Conservation (phyloP, 306 rosid species). For the Nissolia schottii region DNA sequence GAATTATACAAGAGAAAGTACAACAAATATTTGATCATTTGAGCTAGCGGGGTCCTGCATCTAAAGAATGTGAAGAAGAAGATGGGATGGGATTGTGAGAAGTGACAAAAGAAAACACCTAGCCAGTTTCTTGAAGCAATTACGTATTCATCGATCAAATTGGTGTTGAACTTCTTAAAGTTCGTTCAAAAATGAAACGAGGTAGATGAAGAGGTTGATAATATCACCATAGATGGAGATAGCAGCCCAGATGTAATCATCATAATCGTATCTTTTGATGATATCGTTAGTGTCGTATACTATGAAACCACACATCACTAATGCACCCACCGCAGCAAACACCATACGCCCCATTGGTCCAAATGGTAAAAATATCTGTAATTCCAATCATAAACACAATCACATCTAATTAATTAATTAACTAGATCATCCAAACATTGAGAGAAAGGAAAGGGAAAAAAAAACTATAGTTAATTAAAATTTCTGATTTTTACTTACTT, state of each 20-base stretch:
- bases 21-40: neutral
- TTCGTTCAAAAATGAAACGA: conserved; percentile 23
- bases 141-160: too few species aligned
- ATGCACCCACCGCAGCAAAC: conserved; percentile 32
- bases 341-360: conserved; percentile 40
- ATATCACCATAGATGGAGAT: conserved; percentile 46
- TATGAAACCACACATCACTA: conserved; percentile 55
- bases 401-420: too few species aligned
- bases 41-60: neutral
- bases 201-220: conserved; percentile 31
- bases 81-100: too few species aligned
- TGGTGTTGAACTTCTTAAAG: too few species aligned
- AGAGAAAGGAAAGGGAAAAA: neutral
- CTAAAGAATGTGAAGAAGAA: neutral
- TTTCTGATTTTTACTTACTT: conserved; percentile 30
- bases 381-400: neutral
- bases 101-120: too few species aligned
- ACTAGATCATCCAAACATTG: neutral
- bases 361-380: conserved; percentile 39
- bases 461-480: neutral
- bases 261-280: conserved; percentile 42
- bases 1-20: too few species aligned
- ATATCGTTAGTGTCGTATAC: conserved; percentile 41
- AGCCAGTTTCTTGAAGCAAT: too few species aligned
- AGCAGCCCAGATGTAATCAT: conserved; percentile 56